These are phyloP conservation scores for Daucus carota DNA, from an alignment of 129 eudicot species.

Conservation along the genomic window DH1_v3.0 NC_030382.2:47001001-47001500, in stretches of 20 bases:
- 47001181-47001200: constrained; percentile 45
- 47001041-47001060: background rate
- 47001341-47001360: background rate
- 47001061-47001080: background rate
- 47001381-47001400: constrained; percentile 3
- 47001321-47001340: constrained; percentile 22
- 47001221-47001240: too few species aligned
- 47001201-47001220: constrained; percentile 32
- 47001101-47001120: background rate
- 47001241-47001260: constrained; percentile 28
- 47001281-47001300: constrained; percentile 62
- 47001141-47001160: constrained; percentile 45
- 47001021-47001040: constrained; percentile 8
- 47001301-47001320: constrained; percentile 51
- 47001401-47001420: constrained; percentile 22
- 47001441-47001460: constrained; percentile 18
- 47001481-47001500: constrained; percentile 41
- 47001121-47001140: too few species aligned
- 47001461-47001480: constrained; percentile 54
- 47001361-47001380: background rate
- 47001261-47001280: constrained; percentile 37
- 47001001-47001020: background rate
- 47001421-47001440: constrained; percentile 25
- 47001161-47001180: constrained; percentile 43
- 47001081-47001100: background rate